Base-by-base conservation (phyloP, 2,329 filamentous ascomycete genomes). In the Fusarium concolor region DNA sequence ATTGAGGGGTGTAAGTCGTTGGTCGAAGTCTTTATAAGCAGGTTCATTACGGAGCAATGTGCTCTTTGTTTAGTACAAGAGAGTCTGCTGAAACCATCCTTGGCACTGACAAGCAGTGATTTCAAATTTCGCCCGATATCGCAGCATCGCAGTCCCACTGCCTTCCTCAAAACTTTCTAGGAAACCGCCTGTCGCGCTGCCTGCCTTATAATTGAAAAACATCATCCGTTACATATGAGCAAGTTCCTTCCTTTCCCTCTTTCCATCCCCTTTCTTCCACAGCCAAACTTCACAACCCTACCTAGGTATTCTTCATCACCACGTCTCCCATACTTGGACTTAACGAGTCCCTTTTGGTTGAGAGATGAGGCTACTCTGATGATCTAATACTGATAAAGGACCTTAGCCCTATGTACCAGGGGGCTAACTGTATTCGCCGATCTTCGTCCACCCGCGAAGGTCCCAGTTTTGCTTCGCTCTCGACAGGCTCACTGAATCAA, bases 41-140 rank as follows among this genome's bases (percentile, higher is more conserved):
- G 29, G 20, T n/a, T 24, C 26, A 37, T 28, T 24, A 41, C 7
- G n/a, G 8, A 35, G 10, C 9, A 6, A 12, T 24, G 7, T 20
- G 2, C 17, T 35, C 26, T 17, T 5, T 24, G 17, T 52, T 26
- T 5, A 22, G 43, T 31, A 44, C 20, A 29, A 43, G 20, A 41
- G n/a, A 46, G 20, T 31, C 41, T 5, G 20, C 28, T 12, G 7
- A 38, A 41, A 37, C 31, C 38, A 17, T 37, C 43, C 52, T 35
- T 57, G 38, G 29, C 60, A 64, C 52, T 42, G 60, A n/a, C 37
- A 38, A 17, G 26, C 61, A 64, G 45, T 38, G 52, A 26, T 38
- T 9, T 33, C n/a, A 10, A 29, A 50, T 26, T 33, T 22, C 10
- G 10, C 15, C 42, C 39, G 53, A 45, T 47, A 47, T 46, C 31